These are phyloP conservation scores for Daedalea quercina DNA, from an alignment of 768 basidiomycete genomes.

Conservation along the genomic window DNA sequence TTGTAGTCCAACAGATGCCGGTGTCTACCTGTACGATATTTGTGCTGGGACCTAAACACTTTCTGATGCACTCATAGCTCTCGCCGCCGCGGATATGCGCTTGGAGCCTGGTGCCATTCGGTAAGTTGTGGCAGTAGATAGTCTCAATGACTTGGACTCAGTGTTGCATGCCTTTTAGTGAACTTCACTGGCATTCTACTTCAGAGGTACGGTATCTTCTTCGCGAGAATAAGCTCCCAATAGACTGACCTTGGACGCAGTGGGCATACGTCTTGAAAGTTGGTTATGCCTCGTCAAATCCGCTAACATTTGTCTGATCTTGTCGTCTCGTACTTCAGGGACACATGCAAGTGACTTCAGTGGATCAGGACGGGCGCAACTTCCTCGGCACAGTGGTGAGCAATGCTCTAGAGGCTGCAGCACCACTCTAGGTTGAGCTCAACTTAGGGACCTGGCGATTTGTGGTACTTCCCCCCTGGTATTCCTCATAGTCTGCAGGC, in stretches of 20 bases:
- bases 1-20: conserved; percentile 32
- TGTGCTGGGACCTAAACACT: not conserved
- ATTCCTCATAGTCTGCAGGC: conserved; percentile 53
- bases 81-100: conserved; percentile 30
- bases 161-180: conserved; percentile 6
- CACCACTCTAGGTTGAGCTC: not conserved
- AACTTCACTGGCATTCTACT: conserved; percentile 30
- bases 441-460: conserved; percentile 32
- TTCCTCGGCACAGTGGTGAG: conserved; percentile 38
- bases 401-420: no score
- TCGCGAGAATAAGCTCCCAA: no score
- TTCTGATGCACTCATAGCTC: conserved; percentile 7
- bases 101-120: conserved; percentile 29
- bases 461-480: conserved; percentile 53
- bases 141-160: not conserved
- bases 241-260: conserved; percentile 4
- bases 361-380: conserved; percentile 42
- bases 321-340: no score
- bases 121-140: conserved; percentile 7
- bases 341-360: conserved; percentile 34
- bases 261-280: conserved; percentile 29
- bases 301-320: no score
- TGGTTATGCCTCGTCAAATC: no score
- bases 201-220: conserved; percentile 15
- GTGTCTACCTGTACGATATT: conserved; percentile 26